Percentiles rank a stretch among this genome's conserved stretches.
These are phyloP conservation scores for Metschnikowia kofuensis DNA, from an alignment of 805 yeast genomes.

Conservation along the genomic window DNA sequence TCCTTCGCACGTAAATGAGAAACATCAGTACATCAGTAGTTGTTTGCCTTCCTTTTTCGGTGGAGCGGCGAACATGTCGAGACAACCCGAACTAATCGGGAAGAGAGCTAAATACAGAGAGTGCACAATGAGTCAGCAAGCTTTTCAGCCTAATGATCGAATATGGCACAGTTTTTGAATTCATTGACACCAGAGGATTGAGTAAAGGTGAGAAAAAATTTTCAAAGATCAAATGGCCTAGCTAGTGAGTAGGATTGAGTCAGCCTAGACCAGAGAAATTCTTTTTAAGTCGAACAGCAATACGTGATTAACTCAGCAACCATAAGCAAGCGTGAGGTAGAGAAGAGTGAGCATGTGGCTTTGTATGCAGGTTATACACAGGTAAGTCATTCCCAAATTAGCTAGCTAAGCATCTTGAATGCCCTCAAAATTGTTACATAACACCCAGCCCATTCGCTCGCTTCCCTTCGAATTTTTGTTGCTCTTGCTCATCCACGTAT, in stretches of 20 bases:
- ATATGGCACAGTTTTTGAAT: not conserved
- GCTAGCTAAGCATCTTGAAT: slow-evolving; percentile 10
- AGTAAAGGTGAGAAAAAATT: too few species aligned
- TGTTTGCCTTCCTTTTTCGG: slow-evolving; percentile 12
- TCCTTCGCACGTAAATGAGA: slow-evolving; percentile 6
- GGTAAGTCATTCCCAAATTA: slow-evolving; percentile 19
- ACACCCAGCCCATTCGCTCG: slow-evolving; percentile 25
- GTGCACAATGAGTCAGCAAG: slow-evolving; percentile 11
- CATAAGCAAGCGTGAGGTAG: slow-evolving; percentile 10
- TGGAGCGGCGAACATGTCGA: slow-evolving; percentile 11
- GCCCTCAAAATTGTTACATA: slow-evolving; percentile 11
- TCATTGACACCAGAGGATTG: too few species aligned
- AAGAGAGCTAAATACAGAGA: slow-evolving; percentile 6
- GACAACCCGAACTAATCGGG: slow-evolving; percentile 6
- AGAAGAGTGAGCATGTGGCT: slow-evolving; percentile 10
- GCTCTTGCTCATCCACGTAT: not conserved
- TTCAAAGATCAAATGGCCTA: too few species aligned
- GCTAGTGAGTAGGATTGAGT: too few species aligned
- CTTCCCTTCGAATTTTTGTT: slow-evolving; percentile 23
- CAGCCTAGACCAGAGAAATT: too few species aligned
- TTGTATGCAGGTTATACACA: slow-evolving; percentile 9
- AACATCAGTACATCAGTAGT: slow-evolving; percentile 2
- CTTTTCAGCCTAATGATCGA: not conserved
- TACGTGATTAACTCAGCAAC: slow-evolving; percentile 10
- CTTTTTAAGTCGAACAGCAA: not conserved